These are phyloP conservation scores for Solanum sparsipilum DNA, from an alignment of 257 asterid genomes.

Conservation along the genomic window DNA sequence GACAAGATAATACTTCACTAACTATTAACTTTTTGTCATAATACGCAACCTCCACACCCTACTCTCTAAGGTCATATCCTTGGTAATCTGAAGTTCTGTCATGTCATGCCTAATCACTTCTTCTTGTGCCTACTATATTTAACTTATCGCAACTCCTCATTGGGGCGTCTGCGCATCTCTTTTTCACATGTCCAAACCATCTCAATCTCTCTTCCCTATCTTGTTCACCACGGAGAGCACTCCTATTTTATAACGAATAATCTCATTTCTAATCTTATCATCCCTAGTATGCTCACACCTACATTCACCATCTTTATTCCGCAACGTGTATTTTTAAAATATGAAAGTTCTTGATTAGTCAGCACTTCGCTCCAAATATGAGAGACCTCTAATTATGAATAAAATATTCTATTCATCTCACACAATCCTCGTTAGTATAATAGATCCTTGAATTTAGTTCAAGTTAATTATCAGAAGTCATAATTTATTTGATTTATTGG, in stretches of 20 bases:
- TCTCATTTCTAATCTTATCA: too few species aligned
- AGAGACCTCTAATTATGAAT: background rate
- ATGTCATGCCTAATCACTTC: background rate
- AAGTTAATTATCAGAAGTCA: too few species aligned
- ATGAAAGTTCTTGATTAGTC: too few species aligned
- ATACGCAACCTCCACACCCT: fast-evolving
- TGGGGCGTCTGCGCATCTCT: background rate
- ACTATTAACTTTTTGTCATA: background rate
- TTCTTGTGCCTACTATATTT: background rate
- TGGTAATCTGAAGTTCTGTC: background rate
- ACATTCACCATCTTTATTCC: too few species aligned
- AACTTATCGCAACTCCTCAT: background rate
- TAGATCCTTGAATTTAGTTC: background rate
- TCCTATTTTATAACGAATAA: too few species aligned
- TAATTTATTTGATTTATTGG: background rate
- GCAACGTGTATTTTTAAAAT: background rate
- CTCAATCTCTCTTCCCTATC: background rate
- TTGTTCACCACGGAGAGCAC: background rate
- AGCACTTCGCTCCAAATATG: background rate
- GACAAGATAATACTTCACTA: background rate
- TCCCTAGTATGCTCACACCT: too few species aligned
- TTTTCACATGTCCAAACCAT: too few species aligned
- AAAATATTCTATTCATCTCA: background rate
- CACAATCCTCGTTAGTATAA: too few species aligned
- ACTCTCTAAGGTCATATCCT: background rate